Conservation (phyloP, 768 basidiomycete species). For the Boletus fagicola region DNA sequence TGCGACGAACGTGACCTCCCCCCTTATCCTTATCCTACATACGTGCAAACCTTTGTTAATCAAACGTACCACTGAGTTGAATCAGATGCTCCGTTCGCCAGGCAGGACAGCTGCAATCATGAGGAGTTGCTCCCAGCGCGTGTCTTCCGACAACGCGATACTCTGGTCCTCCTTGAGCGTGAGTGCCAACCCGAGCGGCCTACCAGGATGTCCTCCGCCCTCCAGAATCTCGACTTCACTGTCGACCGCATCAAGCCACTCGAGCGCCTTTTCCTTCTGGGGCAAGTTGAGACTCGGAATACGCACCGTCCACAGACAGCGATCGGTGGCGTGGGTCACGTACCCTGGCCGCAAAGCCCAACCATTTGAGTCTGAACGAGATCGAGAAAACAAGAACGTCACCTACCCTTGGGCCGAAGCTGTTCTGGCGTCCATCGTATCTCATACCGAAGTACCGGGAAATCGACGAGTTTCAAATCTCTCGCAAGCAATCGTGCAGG, state of each 20-base stretch:
- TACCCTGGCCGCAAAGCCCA: constrained; percentile 42
- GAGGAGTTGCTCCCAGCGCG: constrained; percentile 44
- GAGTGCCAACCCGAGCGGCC: constrained; percentile 41
- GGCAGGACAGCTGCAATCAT: constrained; percentile 39
- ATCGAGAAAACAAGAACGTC: neutral
- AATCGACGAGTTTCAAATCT: constrained; percentile 52
- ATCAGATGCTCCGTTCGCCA: constrained; percentile 11
- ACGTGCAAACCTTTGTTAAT: neutral
- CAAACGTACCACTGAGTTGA: neutral
- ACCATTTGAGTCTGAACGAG: neutral
- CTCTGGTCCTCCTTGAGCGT: constrained; percentile 48
- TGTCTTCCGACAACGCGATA: constrained; percentile 56
- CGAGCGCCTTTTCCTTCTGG: constrained; percentile 49
- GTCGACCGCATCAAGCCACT: constrained; percentile 55
- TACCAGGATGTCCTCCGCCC: constrained; percentile 24
- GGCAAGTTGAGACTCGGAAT: constrained; percentile 44
- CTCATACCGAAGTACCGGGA: constrained; percentile 66
- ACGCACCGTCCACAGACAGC: constrained; percentile 60
- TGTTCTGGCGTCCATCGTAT: constrained; percentile 69
- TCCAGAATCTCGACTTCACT: constrained; percentile 44
- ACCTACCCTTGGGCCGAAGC: constrained; percentile 47
- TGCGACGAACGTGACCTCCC: neutral
- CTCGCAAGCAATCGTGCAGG: constrained; percentile 62
- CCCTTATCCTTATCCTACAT: neutral
- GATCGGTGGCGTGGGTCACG: constrained; percentile 69